Percentiles rank a stretch among this genome's conserved stretches.
Conservation (phyloP, 352 stramenopile genomes). For the Globisporangium apiculatum region DNA sequence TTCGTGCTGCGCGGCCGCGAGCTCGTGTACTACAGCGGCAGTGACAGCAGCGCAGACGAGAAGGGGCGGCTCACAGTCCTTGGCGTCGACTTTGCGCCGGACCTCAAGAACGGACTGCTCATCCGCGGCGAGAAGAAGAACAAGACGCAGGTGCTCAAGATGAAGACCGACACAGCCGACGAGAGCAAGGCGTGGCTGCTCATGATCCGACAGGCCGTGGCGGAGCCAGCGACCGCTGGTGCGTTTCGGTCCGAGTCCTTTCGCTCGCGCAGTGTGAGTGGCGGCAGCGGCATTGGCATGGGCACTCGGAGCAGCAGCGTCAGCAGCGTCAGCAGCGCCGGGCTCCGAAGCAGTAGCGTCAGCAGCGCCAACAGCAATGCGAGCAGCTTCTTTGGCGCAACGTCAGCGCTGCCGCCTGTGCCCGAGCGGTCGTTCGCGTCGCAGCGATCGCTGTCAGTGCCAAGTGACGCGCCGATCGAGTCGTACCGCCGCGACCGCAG, state of each 20-base stretch:
- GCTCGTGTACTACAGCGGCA: constrained; percentile 30
- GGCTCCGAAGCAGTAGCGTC: not conserved
- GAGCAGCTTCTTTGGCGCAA: not conserved
- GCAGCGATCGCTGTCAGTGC: constrained; percentile 3
- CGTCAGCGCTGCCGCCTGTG: not conserved
- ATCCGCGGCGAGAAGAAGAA: constrained; percentile 42
- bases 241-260: constrained; percentile 5
- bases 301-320: not conserved
- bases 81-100: constrained; percentile 41
- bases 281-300: not conserved
- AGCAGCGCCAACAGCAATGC: constrained; percentile 3
- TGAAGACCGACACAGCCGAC: constrained; percentile 46
- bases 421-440: not conserved
- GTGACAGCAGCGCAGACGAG: constrained; percentile 36
- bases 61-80: constrained; percentile 53
- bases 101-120: constrained; percentile 46
- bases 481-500: constrained; percentile 1
- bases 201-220: constrained; percentile 36
- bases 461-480: not conserved
- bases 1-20: constrained; percentile 37
- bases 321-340: not conserved
- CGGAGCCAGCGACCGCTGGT: not conserved
- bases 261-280: constrained; percentile 10
- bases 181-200: constrained; percentile 45
- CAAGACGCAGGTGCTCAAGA: constrained; percentile 49